Conservation (phyloP, 1,284 basidiomycete genomes). For the Tausonia pullulans region DNA sequence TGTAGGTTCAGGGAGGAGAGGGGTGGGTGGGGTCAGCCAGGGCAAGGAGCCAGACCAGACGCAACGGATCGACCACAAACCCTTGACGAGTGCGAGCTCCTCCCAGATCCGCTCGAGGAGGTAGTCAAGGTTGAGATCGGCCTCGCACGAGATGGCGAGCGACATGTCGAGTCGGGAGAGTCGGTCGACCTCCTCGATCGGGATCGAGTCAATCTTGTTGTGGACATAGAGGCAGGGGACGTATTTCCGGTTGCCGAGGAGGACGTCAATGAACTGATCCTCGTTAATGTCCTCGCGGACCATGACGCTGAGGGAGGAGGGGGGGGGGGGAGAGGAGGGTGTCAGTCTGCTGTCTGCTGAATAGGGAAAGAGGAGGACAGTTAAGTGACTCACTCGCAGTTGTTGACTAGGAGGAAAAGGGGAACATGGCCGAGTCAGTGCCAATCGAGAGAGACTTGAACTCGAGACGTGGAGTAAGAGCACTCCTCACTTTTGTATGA, state of each 20-base stretch:
- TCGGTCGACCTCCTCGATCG: slow-evolving; percentile 78
- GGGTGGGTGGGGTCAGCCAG: neutral
- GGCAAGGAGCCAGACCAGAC: neutral
- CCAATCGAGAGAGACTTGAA: slow-evolving; percentile 31
- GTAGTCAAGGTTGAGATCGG: slow-evolving; percentile 52
- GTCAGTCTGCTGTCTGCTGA: no score
- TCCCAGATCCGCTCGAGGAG: slow-evolving; percentile 86
- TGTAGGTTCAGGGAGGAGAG: slow-evolving; percentile 17
- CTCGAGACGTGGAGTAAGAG: neutral
- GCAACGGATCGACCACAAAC: neutral
- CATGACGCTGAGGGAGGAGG: slow-evolving; percentile 48
- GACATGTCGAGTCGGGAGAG: slow-evolving; percentile 51
- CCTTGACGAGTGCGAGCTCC: slow-evolving; percentile 67
- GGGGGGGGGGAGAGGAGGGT: no score
- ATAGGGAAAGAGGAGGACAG: no score
- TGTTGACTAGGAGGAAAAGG: slow-evolving; percentile 47
- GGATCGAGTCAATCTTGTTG: slow-evolving; percentile 85
- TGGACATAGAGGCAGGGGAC: slow-evolving; percentile 80
- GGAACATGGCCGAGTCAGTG: no score
- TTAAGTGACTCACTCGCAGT: slow-evolving; percentile 49
- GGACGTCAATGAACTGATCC: slow-evolving; percentile 72
- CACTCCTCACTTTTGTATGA: slow-evolving; percentile 48
- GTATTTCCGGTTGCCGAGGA: slow-evolving; percentile 91
- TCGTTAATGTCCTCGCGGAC: slow-evolving; percentile 74
- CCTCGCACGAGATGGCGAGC: slow-evolving; percentile 33